Percentiles rank a stretch among this genome's conserved stretches.
Evolutionary conservation across 305 asterid genomes (phyloP).

Genomic region (Fraxinus floribunda): DNA sequence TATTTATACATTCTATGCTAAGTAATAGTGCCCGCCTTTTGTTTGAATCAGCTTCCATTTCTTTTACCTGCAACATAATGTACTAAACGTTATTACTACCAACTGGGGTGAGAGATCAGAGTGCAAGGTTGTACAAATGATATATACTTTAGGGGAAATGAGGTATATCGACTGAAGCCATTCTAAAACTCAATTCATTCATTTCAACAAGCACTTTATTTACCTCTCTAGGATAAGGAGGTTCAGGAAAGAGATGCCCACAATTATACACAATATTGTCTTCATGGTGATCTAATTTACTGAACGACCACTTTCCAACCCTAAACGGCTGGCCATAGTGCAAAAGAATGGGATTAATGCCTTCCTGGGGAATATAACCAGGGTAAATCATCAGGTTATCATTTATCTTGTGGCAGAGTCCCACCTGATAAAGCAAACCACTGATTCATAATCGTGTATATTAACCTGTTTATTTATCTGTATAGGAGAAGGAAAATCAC

Average conservation of each 20-base stretch:
- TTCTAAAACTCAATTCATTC: slow-evolving; percentile 24
- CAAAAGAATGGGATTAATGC: slow-evolving; percentile 86
- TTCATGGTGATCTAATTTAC: slow-evolving; percentile 75
- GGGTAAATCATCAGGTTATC: slow-evolving; percentile 93
- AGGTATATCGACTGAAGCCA: not conserved
- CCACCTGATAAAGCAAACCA: slow-evolving; percentile 63
- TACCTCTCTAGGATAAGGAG: slow-evolving; percentile 97
- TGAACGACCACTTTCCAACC: slow-evolving; percentile 93
- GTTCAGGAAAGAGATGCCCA: slow-evolving; percentile 86
- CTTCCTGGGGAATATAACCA: slow-evolving; percentile 79
- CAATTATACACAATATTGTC: slow-evolving; percentile 84
- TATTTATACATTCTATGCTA: slow-evolving; percentile 71
- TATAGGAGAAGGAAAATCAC: slow-evolving; percentile 1
- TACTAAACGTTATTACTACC: not conserved
- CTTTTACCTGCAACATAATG: slow-evolving; percentile 53
- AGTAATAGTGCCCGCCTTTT: slow-evolving; percentile 67
- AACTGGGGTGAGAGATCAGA: not conserved
- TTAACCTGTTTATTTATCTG: not conserved
- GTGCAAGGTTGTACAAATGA: not conserved
- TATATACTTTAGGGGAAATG: not conserved
- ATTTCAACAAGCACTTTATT: not conserved
- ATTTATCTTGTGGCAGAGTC: slow-evolving; percentile 83
- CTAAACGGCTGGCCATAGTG: slow-evolving; percentile 86
- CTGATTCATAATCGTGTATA: slow-evolving; percentile 14
- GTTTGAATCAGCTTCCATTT: slow-evolving; percentile 60